A percentile compares a stretch with the other conserved stretches of the same genome.
phyloP scores from a whole-genome alignment of 495 filamentous ascomycete genomes.

The Penicillium diatomitis region DNA sequence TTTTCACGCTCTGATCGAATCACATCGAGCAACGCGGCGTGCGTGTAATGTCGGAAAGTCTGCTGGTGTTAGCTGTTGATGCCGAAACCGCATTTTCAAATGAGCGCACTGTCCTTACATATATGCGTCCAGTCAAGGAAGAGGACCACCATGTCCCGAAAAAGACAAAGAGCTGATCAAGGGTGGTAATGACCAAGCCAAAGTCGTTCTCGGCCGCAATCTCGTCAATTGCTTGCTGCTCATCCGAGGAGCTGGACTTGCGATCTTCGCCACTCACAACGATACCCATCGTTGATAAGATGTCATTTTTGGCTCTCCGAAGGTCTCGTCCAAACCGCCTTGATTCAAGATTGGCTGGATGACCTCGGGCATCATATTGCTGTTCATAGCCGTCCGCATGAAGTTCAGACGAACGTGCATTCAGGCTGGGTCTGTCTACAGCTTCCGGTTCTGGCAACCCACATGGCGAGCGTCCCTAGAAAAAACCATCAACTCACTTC shows the following conservation, averaged over 20 bases:
- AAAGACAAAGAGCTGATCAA: constrained; percentile 34
- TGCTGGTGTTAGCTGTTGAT: constrained; percentile 3
- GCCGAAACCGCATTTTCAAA: no score
- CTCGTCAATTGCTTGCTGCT: constrained; percentile 34
- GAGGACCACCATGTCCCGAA: constrained; percentile 36
- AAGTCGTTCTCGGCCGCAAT: constrained; percentile 42
- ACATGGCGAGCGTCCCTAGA: constrained; percentile 62
- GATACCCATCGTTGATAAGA: constrained; percentile 47
- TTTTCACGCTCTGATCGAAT: constrained; percentile 28
- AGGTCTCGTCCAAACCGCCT: constrained; percentile 33
- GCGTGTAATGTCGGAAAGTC: constrained; percentile 38
- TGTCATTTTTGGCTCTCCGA: constrained; percentile 47
- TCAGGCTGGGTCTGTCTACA: constrained; percentile 11
- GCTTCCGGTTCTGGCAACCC: constrained; percentile 42
- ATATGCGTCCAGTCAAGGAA: constrained; percentile 36
- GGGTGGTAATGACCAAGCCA: constrained; percentile 37
- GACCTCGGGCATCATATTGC: constrained; percentile 61
- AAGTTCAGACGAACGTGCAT: constrained; percentile 26
- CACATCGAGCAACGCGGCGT: constrained; percentile 29
- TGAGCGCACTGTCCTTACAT: constrained; percentile 24
- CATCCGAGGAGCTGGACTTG: constrained; percentile 20
- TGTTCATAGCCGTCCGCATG: constrained; percentile 45
- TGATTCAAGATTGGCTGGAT: constrained; percentile 54
- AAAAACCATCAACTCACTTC: constrained; percentile 13
- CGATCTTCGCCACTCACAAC: constrained; percentile 39